These are phyloP conservation scores for Penicillium sp. DNA, from an alignment of 2,329 filamentous ascomycete genomes.

Conservation along the genomic window DNA sequence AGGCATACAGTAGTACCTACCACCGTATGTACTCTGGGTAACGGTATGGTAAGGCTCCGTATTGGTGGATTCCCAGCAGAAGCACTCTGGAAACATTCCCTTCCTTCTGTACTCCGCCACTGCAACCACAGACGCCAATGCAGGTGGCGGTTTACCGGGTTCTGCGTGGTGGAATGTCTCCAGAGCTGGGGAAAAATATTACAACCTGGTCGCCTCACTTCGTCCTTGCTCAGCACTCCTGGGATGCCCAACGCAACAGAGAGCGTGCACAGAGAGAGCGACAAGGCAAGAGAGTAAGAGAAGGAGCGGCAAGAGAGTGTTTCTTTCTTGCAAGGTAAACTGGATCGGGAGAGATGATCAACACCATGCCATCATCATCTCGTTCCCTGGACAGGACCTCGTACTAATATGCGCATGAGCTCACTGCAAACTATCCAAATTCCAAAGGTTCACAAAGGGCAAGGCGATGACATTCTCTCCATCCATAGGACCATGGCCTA, in stretches of 20 bases:
- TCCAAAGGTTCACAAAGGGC: not conserved
- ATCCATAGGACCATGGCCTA: not conserved
- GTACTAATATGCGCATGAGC: not conserved
- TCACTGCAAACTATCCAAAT: not conserved
- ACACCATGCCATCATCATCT: not conserved
- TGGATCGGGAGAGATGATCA: not conserved
- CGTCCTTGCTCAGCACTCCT: not conserved
- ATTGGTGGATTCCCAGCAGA: not conserved
- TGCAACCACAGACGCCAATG: not conserved
- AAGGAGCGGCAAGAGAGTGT: not conserved
- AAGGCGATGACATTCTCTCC: not conserved
- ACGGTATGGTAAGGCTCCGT: not conserved
- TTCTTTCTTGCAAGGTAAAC: not conserved
- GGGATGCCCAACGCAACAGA: conserved; percentile 1
- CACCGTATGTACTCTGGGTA: not conserved
- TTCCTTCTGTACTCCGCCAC: not conserved
- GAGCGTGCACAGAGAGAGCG: not conserved
- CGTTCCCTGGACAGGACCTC: not conserved
- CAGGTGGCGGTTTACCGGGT: not conserved
- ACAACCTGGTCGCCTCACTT: not conserved
- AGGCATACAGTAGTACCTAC: too few species aligned
- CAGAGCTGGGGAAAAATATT: not conserved
- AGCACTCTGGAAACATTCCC: too few species aligned
- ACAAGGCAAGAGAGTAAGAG: not conserved
- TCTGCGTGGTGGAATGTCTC: not conserved